A percentile compares a stretch with the other conserved stretches of the same genome.
phyloP scores from a whole-genome alignment of 2,329 filamentous ascomycete genomes.

The Dactylellina parvicollis region DNA sequence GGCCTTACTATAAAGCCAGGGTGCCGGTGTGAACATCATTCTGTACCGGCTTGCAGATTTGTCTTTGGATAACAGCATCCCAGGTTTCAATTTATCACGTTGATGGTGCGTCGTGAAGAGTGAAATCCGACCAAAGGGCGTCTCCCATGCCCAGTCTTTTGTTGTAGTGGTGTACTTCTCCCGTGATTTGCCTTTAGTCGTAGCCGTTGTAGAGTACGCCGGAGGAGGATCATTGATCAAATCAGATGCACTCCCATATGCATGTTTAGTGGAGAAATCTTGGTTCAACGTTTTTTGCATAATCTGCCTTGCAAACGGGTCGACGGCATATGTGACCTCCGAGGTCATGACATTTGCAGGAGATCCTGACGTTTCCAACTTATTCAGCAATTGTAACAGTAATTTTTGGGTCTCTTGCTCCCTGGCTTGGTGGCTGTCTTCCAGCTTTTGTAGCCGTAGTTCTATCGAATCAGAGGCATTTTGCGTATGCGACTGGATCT shows the following conservation, averaged over 20 bases:
- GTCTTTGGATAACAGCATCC: constrained; percentile 18
- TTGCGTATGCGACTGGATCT: constrained; percentile 7
- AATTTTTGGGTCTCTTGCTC: constrained; percentile 47
- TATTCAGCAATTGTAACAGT: constrained; percentile 31
- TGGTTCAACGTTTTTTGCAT: constrained; percentile 44
- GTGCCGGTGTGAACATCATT: constrained; percentile 45
- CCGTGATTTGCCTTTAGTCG: not conserved
- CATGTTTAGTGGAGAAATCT: constrained; percentile 14
- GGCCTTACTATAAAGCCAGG: constrained; percentile 42
- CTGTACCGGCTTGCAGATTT: constrained; percentile 48
- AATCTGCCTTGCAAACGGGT: constrained; percentile 36
- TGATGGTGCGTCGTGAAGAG: constrained; percentile 40
- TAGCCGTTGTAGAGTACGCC: constrained; percentile 22
- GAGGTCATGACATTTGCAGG: constrained; percentile 7
- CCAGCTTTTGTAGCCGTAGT: constrained; percentile 20
- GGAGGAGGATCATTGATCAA: constrained; percentile 23
- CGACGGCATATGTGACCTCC: constrained; percentile 37
- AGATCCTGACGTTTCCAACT: constrained; percentile 25
- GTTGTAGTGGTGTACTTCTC: constrained; percentile 34
- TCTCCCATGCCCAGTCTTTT: constrained; percentile 47
- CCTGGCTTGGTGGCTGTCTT: constrained; percentile 11
- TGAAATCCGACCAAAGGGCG: constrained; percentile 50
- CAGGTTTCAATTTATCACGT: constrained; percentile 7
- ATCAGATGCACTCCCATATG: not conserved
- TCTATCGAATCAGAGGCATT: constrained; percentile 25